phyloP scores from a whole-genome alignment of 768 basidiomycete species.

The Serendipita indica region DNA sequence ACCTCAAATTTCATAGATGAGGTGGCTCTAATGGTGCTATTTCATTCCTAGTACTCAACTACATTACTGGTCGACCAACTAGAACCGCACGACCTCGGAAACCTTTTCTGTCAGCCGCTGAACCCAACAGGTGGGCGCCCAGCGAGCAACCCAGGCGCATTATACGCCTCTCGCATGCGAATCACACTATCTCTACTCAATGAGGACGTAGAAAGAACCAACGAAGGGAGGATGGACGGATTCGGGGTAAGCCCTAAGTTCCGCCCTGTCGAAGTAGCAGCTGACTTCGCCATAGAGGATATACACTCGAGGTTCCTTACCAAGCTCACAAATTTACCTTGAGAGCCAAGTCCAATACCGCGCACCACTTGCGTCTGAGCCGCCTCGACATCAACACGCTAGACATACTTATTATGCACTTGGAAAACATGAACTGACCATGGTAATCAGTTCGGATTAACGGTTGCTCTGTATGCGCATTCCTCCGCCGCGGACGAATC shows the following conservation, averaged over 20 bases:
- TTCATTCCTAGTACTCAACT: slow-evolving; percentile 13
- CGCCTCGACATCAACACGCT: slow-evolving; percentile 26
- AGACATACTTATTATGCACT: slow-evolving; percentile 41
- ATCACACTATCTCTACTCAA: slow-evolving; percentile 85
- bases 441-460: slow-evolving; percentile 90
- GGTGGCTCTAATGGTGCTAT: not conserved
- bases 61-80: not conserved
- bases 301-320: slow-evolving; percentile 47
- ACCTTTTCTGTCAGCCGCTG: no score
- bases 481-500: not conserved
- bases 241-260: slow-evolving; percentile 39
- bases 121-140: no score
- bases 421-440: slow-evolving; percentile 68
- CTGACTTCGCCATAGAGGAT: slow-evolving; percentile 8
- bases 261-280: not conserved
- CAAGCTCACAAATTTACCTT: slow-evolving; percentile 77
- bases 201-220: slow-evolving; percentile 64
- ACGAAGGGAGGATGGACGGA: slow-evolving; percentile 34
- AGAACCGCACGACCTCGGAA: slow-evolving; percentile 21
- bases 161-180: slow-evolving; percentile 69
- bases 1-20: not conserved
- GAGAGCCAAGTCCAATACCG: slow-evolving; percentile 92
- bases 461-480: slow-evolving; percentile 69
- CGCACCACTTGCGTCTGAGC: slow-evolving; percentile 74
- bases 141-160: no score